phyloP scores from a whole-genome alignment of 2,329 filamentous ascomycete species.

The Alternaria sp. region DNA sequence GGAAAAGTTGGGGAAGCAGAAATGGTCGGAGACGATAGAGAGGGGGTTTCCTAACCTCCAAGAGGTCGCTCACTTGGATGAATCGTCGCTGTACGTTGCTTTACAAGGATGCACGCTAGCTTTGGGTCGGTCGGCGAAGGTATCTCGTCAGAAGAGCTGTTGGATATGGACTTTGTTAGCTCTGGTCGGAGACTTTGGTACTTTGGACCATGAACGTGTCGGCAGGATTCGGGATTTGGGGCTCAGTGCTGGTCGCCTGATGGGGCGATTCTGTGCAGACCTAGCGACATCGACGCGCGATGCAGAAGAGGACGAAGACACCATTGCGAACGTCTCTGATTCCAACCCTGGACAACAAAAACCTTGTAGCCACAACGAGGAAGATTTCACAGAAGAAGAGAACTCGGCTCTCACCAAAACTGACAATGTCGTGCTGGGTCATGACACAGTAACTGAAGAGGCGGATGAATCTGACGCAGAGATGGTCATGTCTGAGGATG shows the following conservation, averaged over 20 bases:
- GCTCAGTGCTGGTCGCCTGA: slow-evolving; percentile 73
- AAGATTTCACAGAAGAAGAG: background rate
- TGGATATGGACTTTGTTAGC: slow-evolving; percentile 90
- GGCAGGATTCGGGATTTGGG: slow-evolving; percentile 80
- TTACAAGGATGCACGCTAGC: slow-evolving; percentile 70
- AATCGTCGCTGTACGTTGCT: slow-evolving; percentile 70
- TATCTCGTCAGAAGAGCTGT: slow-evolving; percentile 73
- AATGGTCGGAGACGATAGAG: slow-evolving; percentile 44
- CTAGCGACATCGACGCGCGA: background rate
- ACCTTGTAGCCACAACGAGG: background rate
- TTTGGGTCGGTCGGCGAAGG: slow-evolving; percentile 65
- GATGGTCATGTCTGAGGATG: slow-evolving; percentile 37
- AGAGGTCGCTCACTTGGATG: slow-evolving; percentile 65
- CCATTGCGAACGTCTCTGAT: background rate
- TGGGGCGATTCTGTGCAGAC: slow-evolving; percentile 47
- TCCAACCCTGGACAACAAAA: background rate
- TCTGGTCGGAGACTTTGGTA: slow-evolving; percentile 75
- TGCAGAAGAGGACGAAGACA: background rate
- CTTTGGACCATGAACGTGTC: slow-evolving; percentile 78
- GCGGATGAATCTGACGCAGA: slow-evolving; percentile 25
- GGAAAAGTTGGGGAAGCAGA: slow-evolving; percentile 49
- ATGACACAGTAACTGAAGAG: slow-evolving; percentile 8
- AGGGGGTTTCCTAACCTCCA: slow-evolving; percentile 56
- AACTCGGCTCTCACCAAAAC: background rate
- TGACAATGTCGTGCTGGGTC: background rate